Base-by-base conservation (phyloP, 2,329 filamentous ascomycete species). In the Camillea tinctor region DNA sequence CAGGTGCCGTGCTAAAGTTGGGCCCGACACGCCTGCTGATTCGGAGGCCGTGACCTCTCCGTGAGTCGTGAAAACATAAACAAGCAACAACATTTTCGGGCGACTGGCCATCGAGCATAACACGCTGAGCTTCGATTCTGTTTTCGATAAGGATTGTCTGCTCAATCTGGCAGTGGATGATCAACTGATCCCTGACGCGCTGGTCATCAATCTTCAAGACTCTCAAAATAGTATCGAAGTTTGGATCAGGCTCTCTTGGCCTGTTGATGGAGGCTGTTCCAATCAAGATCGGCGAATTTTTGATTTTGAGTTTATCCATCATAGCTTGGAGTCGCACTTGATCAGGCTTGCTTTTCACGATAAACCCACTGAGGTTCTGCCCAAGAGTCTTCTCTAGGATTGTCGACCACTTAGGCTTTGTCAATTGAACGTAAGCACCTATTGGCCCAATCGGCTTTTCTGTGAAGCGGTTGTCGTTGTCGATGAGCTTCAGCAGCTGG, bases 91-190 rank as follows among this genome's bases (percentile, higher is more conserved):
- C 91, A 64, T 97, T 94, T 15, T 76, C 81, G 1, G 88, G 87
- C n/a, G 79, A 79, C 49, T 77, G 77, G 21, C 79, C 81, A 56
- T 82, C 80, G 61, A 89, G 86, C 83, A 97, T 91, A 52, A 91
- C 83, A 3, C 81, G 77, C 50, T 88, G 81, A 1, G 89, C 95
- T 58, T 91, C 84, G 1, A 81, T 74, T 24, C 90, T 81, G 26
- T 88, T 80, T 58, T 87, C 80, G 57, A 97, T 86, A 0, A 99
- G 80, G 5, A 97, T 85, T 7, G 89, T 86, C 73, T 97, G 93
- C 63, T 99, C 95, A 56, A 97, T 92, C 6, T 79, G 77, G 67
- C 92, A 84, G 63, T 88, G 89, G 72, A 98, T 95, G 69, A 99
- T 89, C 52, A 98, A 79, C 60, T 93, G 88, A 62, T 92, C 90